Evolutionary conservation across 2,329 filamentous ascomycete species (phyloP).

Genomic region (Esteya vermicola): DNA sequence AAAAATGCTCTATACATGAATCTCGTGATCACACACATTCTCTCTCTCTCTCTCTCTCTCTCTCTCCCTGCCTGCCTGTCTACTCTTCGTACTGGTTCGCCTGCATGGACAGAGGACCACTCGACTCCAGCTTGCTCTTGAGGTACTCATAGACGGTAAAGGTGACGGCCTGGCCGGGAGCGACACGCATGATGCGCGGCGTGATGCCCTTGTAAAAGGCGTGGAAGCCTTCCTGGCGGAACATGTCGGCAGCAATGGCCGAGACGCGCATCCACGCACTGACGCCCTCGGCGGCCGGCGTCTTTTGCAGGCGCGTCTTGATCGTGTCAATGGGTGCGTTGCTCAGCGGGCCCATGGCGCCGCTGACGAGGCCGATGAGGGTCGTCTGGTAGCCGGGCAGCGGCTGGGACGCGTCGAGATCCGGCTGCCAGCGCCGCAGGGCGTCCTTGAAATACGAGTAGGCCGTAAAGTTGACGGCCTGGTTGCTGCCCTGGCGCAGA

Average conservation of each 20-base stretch:
- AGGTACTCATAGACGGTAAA: slow-evolving; percentile 69
- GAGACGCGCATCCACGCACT: slow-evolving; percentile 68
- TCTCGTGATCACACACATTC: background rate
- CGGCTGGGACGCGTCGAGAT: slow-evolving; percentile 41
- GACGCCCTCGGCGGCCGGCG: slow-evolving; percentile 66
- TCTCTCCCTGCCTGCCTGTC: background rate
- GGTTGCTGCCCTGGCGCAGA: slow-evolving; percentile 87
- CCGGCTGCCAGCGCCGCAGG: slow-evolving; percentile 58
- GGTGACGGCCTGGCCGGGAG: slow-evolving; percentile 76
- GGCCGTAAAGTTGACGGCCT: slow-evolving; percentile 97
- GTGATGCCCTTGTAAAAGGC: slow-evolving; percentile 99
- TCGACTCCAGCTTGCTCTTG: slow-evolving; percentile 57
- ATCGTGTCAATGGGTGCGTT: slow-evolving; percentile 99
- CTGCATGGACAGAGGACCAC: slow-evolving; percentile 41
- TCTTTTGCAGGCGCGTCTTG: slow-evolving; percentile 92
- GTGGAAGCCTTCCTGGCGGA: slow-evolving; percentile 55
- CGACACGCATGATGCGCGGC: slow-evolving; percentile 91
- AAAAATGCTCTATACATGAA: background rate
- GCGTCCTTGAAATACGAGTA: slow-evolving; percentile 85
- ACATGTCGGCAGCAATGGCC: slow-evolving; percentile 69
- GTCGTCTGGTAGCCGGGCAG: slow-evolving; percentile 86
- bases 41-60: background rate
- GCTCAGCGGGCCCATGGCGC: slow-evolving; percentile 88
- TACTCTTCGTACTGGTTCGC: slow-evolving; percentile 57
- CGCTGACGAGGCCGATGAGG: slow-evolving; percentile 75